These are phyloP conservation scores for Aspergillus flavus DNA, from an alignment of 2,329 filamentous ascomycete genomes.

Conservation along the genomic window DNA sequence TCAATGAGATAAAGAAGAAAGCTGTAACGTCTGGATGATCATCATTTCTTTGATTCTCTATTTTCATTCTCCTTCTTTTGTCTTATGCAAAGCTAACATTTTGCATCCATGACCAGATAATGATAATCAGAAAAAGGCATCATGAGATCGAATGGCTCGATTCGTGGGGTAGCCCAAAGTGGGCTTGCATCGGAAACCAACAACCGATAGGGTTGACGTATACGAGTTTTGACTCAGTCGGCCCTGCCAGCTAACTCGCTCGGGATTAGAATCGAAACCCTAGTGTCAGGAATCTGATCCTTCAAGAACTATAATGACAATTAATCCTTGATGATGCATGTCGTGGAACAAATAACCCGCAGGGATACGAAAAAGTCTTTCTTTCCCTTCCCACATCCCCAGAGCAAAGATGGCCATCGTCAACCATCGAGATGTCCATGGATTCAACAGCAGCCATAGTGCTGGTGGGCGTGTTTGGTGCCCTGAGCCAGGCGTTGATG, in stretches of 20 bases:
- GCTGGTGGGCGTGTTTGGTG: constrained; percentile 11
- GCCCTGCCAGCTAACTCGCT: neutral
- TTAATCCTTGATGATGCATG: neutral
- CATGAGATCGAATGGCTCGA: neutral
- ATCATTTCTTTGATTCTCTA: neutral
- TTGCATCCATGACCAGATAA: neutral
- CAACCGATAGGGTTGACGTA: neutral
- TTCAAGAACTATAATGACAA: neutral
- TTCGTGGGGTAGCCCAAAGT: neutral
- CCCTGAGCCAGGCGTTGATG: constrained; percentile 14
- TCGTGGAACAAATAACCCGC: neutral
- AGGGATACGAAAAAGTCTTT: neutral
- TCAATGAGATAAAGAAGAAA: neutral
- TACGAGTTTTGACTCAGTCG: neutral
- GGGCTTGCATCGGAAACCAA: neutral
- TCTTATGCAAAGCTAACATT: neutral
- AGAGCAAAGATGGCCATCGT: neutral
- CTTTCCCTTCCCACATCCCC: neutral
- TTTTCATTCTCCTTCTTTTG: too few species aligned
- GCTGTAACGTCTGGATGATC: neutral
- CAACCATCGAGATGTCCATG: constrained; percentile 4
- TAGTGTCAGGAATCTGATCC: neutral
- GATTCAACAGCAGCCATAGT: constrained; percentile 3
- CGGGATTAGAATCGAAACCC: neutral
- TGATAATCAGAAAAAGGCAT: neutral